A percentile compares a stretch with the other conserved stretches of the same genome.
Evolutionary conservation across 345 rosid species (phyloP).

Genomic region (Capsella bursapastoris): DNA sequence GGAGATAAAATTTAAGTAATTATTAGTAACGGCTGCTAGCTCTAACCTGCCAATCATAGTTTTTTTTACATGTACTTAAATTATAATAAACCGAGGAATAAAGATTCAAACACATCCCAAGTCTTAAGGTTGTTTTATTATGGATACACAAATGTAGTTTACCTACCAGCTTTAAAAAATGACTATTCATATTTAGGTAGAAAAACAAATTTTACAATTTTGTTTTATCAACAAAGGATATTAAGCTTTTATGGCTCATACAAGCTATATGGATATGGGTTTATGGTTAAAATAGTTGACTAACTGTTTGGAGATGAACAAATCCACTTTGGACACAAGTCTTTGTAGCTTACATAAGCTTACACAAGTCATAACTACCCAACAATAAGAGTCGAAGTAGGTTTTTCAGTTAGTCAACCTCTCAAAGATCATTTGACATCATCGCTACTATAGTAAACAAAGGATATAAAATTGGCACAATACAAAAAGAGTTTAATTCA

Average conservation of each 20-base stretch:
- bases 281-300: slow-evolving; percentile 42
- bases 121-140: background rate
- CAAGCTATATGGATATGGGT: background rate
- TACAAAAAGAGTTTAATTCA: background rate
- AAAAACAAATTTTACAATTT: background rate
- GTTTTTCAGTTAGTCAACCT: slow-evolving; percentile 49
- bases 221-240: background rate
- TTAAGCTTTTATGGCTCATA: background rate
- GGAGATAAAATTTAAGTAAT: slow-evolving; percentile 3
- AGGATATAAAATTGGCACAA: background rate
- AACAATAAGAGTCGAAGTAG: slow-evolving; percentile 37
- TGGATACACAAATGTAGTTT: slow-evolving; percentile 35
- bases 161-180: slow-evolving; percentile 24
- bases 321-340: slow-evolving; percentile 47
- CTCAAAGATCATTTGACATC: slow-evolving; percentile 41
- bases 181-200: background rate
- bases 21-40: slow-evolving; percentile 5
- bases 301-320: slow-evolving; percentile 33
- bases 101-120: slow-evolving; percentile 22
- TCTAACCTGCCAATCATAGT: slow-evolving; percentile 28
- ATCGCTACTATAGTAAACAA: slow-evolving; percentile 26
- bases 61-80: slow-evolving; percentile 21
- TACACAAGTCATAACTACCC: slow-evolving; percentile 46
- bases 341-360: slow-evolving; percentile 39
- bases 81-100: slow-evolving; percentile 13